A percentile compares a stretch with the other conserved stretches of the same genome.
Conservation (phyloP, 768 basidiomycete genomes). For the Calvatia gigantea region DNA sequence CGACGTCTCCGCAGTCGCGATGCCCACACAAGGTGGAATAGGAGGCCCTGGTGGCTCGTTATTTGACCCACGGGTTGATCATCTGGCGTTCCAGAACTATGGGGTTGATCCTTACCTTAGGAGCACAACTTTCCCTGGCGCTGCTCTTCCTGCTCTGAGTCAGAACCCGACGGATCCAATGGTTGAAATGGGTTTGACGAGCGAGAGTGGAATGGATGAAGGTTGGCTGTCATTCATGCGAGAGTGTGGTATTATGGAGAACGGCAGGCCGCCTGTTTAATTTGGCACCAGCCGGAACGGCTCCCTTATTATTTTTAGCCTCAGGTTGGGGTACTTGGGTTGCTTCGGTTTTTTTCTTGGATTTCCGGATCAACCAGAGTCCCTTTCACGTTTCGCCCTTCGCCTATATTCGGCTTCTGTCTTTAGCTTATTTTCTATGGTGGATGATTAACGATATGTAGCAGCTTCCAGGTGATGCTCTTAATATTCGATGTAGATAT, state of each 20-base stretch:
- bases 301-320: not conserved
- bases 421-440: too few relatives aligned
- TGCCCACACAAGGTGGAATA: not conserved
- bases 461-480: too few relatives aligned
- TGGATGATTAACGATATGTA: too few relatives aligned
- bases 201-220: slow-evolving; percentile 43
- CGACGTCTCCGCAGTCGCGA: not conserved
- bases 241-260: slow-evolving; percentile 47
- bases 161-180: slow-evolving; percentile 24
- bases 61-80: not conserved
- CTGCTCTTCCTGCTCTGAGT: slow-evolving; percentile 9
- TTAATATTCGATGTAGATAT: too few relatives aligned
- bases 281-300: not conserved
- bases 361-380: too few relatives aligned
- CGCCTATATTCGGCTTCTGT: too few relatives aligned
- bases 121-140: not conserved
- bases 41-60: not conserved
- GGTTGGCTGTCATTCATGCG: slow-evolving; percentile 48
- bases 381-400: too few relatives aligned
- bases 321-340: too few relatives aligned
- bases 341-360: too few relatives aligned
- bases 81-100: not conserved
- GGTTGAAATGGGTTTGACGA: slow-evolving; percentile 41
- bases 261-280: slow-evolving; percentile 11
- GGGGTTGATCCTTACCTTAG: not conserved